A percentile compares a stretch with the other conserved stretches of the same genome.
These are phyloP conservation scores for Mycoemilia scoparia DNA, from an alignment of 192 early-diverging fungal genomes.

Conservation along the genomic window DNA sequence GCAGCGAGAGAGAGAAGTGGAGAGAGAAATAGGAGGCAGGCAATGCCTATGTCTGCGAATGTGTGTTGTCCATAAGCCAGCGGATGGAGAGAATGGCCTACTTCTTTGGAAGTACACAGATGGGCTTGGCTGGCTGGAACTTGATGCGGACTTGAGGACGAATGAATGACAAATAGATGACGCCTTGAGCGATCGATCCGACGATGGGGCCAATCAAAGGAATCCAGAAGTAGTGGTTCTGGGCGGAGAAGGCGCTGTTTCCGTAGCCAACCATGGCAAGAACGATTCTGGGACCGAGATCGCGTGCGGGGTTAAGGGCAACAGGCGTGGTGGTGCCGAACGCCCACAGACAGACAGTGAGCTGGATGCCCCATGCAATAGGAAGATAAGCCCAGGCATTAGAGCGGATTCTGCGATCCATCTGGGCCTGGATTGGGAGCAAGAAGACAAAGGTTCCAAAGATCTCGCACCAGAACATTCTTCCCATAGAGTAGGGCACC, in stretches of 20 bases:
- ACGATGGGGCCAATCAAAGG: constrained; percentile 35
- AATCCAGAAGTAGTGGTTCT: constrained; percentile 33
- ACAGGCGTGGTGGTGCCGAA: not conserved
- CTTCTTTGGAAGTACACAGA: too few species aligned
- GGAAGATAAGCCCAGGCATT: not conserved
- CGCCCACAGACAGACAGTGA: not conserved
- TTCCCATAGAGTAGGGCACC: not conserved
- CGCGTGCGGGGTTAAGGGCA: constrained; percentile 8
- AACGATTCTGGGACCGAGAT: constrained; percentile 6
- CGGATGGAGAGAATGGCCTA: too few species aligned
- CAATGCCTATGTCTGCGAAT: too few species aligned
- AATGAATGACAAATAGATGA: too few species aligned
- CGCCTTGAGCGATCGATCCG: constrained; percentile 13
- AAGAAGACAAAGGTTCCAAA: constrained; percentile 2
- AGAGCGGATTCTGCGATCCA: constrained; percentile 1
- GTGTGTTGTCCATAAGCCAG: too few species aligned
- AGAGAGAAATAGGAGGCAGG: too few species aligned
- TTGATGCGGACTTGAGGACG: too few species aligned
- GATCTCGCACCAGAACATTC: constrained; percentile 3
- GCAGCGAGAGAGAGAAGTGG: too few species aligned
- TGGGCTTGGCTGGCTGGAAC: too few species aligned
- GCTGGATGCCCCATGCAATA: not conserved
- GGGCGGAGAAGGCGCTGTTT: constrained; percentile 26
- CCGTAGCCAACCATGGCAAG: constrained; percentile 33
- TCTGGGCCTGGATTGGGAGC: not conserved